Evolutionary conservation across 1,284 basidiomycete species (phyloP).

Genomic region (Rhodotorula glutinis): DNA sequence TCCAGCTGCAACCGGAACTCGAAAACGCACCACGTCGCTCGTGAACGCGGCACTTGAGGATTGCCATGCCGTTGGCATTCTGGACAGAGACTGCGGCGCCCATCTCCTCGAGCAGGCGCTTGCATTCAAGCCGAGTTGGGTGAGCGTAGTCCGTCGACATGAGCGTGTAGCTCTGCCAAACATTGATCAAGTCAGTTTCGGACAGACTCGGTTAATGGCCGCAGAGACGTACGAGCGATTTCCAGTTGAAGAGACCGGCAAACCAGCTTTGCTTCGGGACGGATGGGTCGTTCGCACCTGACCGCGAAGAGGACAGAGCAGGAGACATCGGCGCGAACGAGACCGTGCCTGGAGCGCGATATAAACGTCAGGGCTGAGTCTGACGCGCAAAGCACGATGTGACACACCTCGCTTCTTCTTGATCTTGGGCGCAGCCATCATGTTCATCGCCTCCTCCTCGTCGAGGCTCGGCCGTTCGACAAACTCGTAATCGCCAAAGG

Average conservation of each 20-base stretch:
- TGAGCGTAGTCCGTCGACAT: slow-evolving; percentile 58
- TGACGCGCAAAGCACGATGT: neutral
- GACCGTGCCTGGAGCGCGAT: slow-evolving; percentile 19
- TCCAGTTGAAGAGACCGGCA: slow-evolving; percentile 81
- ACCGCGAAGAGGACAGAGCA: slow-evolving; percentile 6
- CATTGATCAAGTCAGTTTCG: neutral
- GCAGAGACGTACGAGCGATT: slow-evolving; percentile 48
- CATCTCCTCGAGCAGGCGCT: slow-evolving; percentile 63
- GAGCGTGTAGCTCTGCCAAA: slow-evolving; percentile 21
- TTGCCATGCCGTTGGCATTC: slow-evolving; percentile 57
- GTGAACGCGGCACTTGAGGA: slow-evolving; percentile 65
- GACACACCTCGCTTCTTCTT: slow-evolving; percentile 39
- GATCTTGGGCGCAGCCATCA: slow-evolving; percentile 12
- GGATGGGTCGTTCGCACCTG: slow-evolving; percentile 21
- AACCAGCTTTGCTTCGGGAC: slow-evolving; percentile 73
- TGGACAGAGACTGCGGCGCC: slow-evolving; percentile 66
- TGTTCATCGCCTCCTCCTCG: slow-evolving; percentile 21
- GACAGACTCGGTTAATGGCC: no score
- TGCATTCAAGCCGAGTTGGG: slow-evolving; percentile 63
- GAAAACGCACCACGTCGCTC: slow-evolving; percentile 48
- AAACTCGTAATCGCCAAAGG: slow-evolving; percentile 28
- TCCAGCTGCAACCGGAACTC: neutral
- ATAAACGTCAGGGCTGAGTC: no score
- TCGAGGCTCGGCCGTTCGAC: slow-evolving; percentile 33
- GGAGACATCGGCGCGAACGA: slow-evolving; percentile 36